Percentiles rank a stretch among this genome's conserved stretches.
Evolutionary conservation across 2,329 filamentous ascomycete species (phyloP).

Genomic region (Trichophaea hybrida): DNA sequence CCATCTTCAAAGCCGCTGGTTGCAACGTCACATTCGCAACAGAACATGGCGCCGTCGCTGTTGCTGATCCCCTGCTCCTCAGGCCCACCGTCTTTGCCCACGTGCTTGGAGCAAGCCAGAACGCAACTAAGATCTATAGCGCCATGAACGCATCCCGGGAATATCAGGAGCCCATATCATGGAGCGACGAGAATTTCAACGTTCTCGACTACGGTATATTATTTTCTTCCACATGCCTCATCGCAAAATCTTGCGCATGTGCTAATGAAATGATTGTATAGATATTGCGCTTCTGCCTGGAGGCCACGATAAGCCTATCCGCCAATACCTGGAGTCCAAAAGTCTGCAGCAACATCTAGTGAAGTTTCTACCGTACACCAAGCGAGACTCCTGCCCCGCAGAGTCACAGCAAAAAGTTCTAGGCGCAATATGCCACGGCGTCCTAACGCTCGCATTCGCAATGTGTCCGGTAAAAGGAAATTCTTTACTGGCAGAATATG

Average conservation of each 20-base stretch:
- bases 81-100: neutral
- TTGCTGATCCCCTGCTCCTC: constrained; percentile 13
- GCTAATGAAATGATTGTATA: neutral
- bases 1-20: constrained; percentile 11
- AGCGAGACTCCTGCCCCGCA: constrained; percentile 1
- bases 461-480: constrained; percentile 2
- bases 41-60: constrained; percentile 21
- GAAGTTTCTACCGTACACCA: constrained; percentile 21
- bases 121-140: constrained; percentile 12
- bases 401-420: constrained; percentile 18
- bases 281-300: constrained; percentile 19
- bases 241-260: neutral
- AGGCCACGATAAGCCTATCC: constrained; percentile 23
- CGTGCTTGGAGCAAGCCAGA: constrained; percentile 6
- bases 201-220: constrained; percentile 20
- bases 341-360: constrained; percentile 19
- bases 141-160: constrained; percentile 23
- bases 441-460: constrained; percentile 16
- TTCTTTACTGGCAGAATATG: constrained; percentile 6
- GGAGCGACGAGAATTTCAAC: constrained; percentile 19
- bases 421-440: constrained; percentile 24
- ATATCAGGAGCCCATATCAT: constrained; percentile 20
- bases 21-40: constrained; percentile 24
- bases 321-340: constrained; percentile 25
- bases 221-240: neutral